These are phyloP conservation scores for Leersia perrieri DNA, from an alignment of 176 grass and related monocot species.

Conservation along the genomic window DNA sequence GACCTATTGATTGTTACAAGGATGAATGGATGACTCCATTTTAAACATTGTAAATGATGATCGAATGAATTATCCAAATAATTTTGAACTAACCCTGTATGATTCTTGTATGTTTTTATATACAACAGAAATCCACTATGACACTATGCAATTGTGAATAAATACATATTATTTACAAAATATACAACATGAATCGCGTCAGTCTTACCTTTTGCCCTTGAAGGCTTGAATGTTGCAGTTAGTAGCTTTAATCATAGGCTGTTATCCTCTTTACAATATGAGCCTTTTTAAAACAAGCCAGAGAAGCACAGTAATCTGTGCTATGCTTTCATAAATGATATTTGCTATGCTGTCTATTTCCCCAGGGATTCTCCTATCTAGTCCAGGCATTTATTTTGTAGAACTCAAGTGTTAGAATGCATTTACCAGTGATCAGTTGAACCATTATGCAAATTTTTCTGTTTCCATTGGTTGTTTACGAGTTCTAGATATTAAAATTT, in stretches of 20 bases:
- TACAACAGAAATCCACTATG: background rate
- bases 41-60: background rate
- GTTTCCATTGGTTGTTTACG: background rate
- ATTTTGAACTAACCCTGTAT: background rate
- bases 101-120: background rate
- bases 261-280: background rate
- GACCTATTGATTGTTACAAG: no score
- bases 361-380: background rate
- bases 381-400: background rate
- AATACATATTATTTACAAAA: background rate
- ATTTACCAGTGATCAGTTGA: background rate
- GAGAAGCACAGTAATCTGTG: no score
- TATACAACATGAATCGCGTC: background rate
- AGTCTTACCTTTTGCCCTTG: background rate
- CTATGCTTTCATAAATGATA: background rate
- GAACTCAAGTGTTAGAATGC: background rate
- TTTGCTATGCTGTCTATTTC: background rate
- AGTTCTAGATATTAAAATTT: slow-evolving; percentile 6
- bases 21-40: background rate
- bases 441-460: background rate
- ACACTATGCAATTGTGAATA: background rate
- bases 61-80: background rate
- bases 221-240: background rate
- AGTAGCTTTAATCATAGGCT: background rate
- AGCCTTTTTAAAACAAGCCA: background rate